Percentiles rank a stretch among this genome's conserved stretches.
These are phyloP conservation scores for Amaranthus hypochondriacus DNA, from an alignment of 148 eudicot species.

Conservation along the genomic window DNA sequence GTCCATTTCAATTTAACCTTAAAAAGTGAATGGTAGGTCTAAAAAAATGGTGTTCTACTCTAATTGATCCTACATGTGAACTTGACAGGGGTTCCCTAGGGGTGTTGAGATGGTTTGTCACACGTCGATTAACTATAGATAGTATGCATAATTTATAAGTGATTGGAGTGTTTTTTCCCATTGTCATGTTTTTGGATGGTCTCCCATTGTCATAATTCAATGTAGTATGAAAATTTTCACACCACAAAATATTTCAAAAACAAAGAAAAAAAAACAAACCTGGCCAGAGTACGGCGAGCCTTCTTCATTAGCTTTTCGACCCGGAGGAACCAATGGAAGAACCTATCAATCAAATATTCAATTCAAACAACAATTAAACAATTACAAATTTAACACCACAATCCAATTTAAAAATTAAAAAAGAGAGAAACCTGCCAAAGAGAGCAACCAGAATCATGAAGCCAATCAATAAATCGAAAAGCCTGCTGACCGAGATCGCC, in stretches of 20 bases:
- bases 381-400: not conserved
- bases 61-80: too few relatives aligned
- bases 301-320: constrained; percentile 77
- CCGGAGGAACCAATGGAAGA: constrained; percentile 98
- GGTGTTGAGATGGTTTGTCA: too few relatives aligned
- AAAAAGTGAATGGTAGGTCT: too few relatives aligned
- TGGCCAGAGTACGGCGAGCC: constrained; percentile 96
- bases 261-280: constrained; percentile 28
- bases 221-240: not conserved
- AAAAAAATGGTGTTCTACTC: too few relatives aligned
- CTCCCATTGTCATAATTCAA: too few relatives aligned
- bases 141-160: too few relatives aligned
- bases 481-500: constrained; percentile 80
- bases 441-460: constrained; percentile 69
- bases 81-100: too few relatives aligned
- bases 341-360: constrained; percentile 40
- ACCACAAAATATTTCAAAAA: not conserved
- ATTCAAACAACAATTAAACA: constrained; percentile 3
- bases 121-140: too few relatives aligned
- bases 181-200: too few relatives aligned
- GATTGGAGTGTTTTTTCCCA: too few relatives aligned
- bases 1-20: too few relatives aligned
- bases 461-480: constrained; percentile 78
- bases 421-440: constrained; percentile 71
- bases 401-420: not conserved